These are phyloP conservation scores for Artemisia argyi DNA, from an alignment of 129 eudicot genomes.

Conservation along the genomic window DNA sequence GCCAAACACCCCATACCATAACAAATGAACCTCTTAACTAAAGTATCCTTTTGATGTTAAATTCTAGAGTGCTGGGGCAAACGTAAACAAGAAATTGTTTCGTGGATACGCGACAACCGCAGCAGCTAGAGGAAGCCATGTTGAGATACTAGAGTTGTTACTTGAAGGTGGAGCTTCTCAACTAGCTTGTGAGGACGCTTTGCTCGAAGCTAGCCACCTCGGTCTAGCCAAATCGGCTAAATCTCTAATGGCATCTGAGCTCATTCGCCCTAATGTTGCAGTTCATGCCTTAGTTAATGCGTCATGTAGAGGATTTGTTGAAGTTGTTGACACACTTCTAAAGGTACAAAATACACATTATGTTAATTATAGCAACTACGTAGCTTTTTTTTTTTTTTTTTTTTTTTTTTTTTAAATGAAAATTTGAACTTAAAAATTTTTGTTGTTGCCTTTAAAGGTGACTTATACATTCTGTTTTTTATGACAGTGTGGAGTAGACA, in stretches of 20 bases:
- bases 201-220: conserved; percentile 69
- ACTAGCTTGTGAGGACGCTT: conserved; percentile 81
- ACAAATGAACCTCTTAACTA: background rate
- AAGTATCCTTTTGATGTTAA: background rate
- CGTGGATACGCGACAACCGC: conserved; percentile 85
- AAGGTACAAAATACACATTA: conserved; percentile 55
- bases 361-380: background rate
- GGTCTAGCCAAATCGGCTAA: conserved; percentile 58
- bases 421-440: too few species aligned
- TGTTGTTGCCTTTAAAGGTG: too few species aligned
- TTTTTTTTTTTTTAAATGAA: too few species aligned
- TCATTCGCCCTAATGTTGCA: conserved; percentile 68
- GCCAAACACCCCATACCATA: too few species aligned
- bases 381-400: too few species aligned
- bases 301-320: conserved; percentile 67
- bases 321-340: conserved; percentile 64
- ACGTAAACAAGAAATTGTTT: conserved; percentile 69
- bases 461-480: background rate
- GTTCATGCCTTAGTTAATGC: conserved; percentile 74
- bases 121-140: conserved; percentile 74
- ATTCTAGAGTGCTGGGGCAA: conserved; percentile 69
- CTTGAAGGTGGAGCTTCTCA: conserved; percentile 68
- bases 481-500: conserved; percentile 73
- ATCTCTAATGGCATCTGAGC: conserved; percentile 66
- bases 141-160: conserved; percentile 64